Conservation (phyloP, 1,284 basidiomycete species). For the Limonomyces culmigenus region DNA sequence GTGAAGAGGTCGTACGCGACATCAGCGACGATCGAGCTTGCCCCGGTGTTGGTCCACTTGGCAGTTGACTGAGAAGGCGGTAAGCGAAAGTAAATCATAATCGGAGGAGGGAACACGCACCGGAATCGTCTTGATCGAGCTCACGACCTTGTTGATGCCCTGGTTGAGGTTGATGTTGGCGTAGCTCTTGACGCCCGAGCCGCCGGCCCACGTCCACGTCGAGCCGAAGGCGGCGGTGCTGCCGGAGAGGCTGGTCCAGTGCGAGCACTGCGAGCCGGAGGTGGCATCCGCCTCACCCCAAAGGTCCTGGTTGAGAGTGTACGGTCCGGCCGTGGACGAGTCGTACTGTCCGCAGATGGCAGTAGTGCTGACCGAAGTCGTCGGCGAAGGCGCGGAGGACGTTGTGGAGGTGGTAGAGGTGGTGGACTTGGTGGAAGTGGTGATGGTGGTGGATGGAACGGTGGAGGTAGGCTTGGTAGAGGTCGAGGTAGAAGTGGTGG, state of each 20-base stretch:
- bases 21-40: conserved; percentile 24
- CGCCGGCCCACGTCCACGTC: conserved; percentile 36
- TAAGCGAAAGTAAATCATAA: conserved; percentile 8
- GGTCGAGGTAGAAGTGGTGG: too few species aligned
- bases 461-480: too few species aligned
- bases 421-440: too few species aligned
- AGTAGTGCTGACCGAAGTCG: too few species aligned
- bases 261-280: conserved; percentile 40
- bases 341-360: conserved; percentile 45
- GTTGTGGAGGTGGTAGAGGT: too few species aligned
- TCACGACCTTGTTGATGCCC: neutral
- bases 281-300: conserved; percentile 31
- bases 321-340: conserved; percentile 22
- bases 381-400: too few species aligned
- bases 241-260: conserved; percentile 25
- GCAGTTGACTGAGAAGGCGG: too few species aligned
- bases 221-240: conserved; percentile 33
- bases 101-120: neutral
- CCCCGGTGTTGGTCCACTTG: conserved; percentile 21
- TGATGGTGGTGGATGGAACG: too few species aligned
- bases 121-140: neutral
- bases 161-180: conserved; percentile 25
- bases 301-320: conserved; percentile 30
- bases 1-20: conserved; percentile 52
- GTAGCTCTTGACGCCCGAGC: conserved; percentile 39